Conservation (phyloP, 495 filamentous ascomycete species). For the Hypomontagnella monticulosa region DNA sequence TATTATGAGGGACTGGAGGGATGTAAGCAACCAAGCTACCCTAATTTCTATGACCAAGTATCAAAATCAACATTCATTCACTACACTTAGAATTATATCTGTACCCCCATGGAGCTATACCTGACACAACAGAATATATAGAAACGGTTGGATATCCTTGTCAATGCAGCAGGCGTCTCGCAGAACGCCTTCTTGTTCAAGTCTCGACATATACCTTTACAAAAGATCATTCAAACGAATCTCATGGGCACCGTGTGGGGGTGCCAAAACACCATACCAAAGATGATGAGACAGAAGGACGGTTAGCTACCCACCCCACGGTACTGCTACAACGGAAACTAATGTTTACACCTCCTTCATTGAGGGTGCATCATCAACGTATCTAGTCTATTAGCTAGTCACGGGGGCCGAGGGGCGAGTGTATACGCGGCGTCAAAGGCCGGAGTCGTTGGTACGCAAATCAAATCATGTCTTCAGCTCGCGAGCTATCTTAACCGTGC, state of each 20-base stretch:
- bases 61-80: too few relatives aligned
- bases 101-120: too few relatives aligned
- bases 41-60: too few relatives aligned
- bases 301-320: conserved; percentile 31
- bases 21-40: conserved; percentile 8
- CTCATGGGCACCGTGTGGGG: conserved; percentile 74
- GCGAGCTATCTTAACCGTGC: conserved; percentile 17
- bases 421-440: conserved; percentile 85
- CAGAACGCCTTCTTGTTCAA: conserved; percentile 66
- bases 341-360: neutral
- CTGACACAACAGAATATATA: conserved; percentile 12
- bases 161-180: conserved; percentile 80
- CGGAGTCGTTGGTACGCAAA: conserved; percentile 68
- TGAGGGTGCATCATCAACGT: conserved; percentile 80
- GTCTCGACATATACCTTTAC: conserved; percentile 52
- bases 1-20: conserved; percentile 9
- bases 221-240: conserved; percentile 70
- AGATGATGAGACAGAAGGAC: conserved; percentile 56
- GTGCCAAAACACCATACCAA: conserved; percentile 64
- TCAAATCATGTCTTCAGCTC: conserved; percentile 6
- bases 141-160: conserved; percentile 64
- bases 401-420: conserved; percentile 70
- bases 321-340: neutral
- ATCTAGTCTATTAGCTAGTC: conserved; percentile 73
- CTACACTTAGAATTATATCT: too few relatives aligned